Evolutionary conservation across 2,329 filamentous ascomycete species (phyloP).

Genomic region (Scedosporium boydii): DNA sequence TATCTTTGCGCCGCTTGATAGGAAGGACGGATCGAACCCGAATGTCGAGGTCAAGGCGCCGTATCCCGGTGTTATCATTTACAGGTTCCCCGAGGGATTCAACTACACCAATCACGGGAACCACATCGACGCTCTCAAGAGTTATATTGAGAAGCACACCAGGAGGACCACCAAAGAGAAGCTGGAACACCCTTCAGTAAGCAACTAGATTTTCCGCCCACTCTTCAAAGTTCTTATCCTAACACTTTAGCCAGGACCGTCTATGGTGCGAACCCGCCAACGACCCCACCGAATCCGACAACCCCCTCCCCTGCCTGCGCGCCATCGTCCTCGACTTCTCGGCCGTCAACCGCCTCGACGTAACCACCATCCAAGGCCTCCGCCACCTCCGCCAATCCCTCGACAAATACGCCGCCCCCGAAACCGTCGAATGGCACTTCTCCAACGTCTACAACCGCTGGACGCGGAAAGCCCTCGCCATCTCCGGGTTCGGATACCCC

Average conservation of each 20-base stretch:
- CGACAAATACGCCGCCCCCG: slow-evolving; percentile 37
- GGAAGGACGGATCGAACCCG: slow-evolving; percentile 34
- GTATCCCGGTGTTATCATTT: slow-evolving; percentile 41
- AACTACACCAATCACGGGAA: slow-evolving; percentile 42
- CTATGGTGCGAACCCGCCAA: slow-evolving; percentile 6
- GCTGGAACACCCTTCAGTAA: slow-evolving; percentile 21
- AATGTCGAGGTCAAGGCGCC: slow-evolving; percentile 29
- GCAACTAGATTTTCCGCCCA: slow-evolving; percentile 1
- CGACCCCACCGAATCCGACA: neutral
- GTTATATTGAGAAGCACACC: slow-evolving; percentile 30
- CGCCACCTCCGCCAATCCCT: slow-evolving; percentile 45
- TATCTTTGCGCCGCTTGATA: slow-evolving; percentile 30
- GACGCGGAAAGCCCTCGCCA: slow-evolving; percentile 45
- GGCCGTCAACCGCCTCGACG: slow-evolving; percentile 44
- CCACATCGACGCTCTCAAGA: slow-evolving; percentile 32
- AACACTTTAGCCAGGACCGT: neutral
- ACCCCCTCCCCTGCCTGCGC: neutral
- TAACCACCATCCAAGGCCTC: slow-evolving; percentile 43
- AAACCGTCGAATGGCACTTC: slow-evolving; percentile 39
- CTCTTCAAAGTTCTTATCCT: neutral
- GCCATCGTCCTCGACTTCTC: slow-evolving; percentile 49
- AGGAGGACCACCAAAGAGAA: slow-evolving; percentile 27
- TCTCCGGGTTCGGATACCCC: slow-evolving; percentile 42
- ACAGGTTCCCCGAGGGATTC: slow-evolving; percentile 40
- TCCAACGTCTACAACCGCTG: slow-evolving; percentile 43